Percentiles rank a stretch among this genome's conserved stretches.
Conservation (phyloP, 768 basidiomycete genomes). For the Tulasnella sp. region DNA sequence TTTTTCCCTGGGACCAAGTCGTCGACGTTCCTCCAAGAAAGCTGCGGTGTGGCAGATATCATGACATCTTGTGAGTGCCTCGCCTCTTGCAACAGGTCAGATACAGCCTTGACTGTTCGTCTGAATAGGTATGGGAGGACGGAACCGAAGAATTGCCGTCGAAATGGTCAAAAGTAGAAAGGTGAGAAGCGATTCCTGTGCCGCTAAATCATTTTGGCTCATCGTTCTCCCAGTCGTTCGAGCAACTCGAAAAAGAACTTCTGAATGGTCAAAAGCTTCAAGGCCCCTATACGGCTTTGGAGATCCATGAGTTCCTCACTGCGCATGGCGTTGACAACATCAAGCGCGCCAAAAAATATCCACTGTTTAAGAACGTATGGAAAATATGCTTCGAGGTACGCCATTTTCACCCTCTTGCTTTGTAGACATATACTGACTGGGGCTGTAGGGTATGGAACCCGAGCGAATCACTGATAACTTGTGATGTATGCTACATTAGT, state of each 20-base stretch:
- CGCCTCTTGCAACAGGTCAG: neutral
- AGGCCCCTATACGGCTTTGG: slow-evolving; percentile 31
- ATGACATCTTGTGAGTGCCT: slow-evolving; percentile 32
- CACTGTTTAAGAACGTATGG: slow-evolving; percentile 29
- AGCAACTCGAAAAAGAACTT: slow-evolving; percentile 31
- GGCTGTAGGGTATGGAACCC: slow-evolving; percentile 6
- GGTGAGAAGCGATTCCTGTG: slow-evolving; percentile 21
- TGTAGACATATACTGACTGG: neutral
- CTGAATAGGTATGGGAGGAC: slow-evolving; percentile 22
- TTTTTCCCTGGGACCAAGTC: slow-evolving; percentile 33
- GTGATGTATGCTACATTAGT: neutral
- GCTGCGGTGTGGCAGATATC: slow-evolving; percentile 34
- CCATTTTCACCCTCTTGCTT: neutral
- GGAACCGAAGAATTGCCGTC: slow-evolving; percentile 30
- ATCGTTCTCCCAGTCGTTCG: slow-evolving; percentile 27
- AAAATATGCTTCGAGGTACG: slow-evolving; percentile 18
- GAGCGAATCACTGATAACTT: slow-evolving; percentile 2
- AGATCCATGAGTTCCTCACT: slow-evolving; percentile 32
- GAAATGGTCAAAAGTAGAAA: slow-evolving; percentile 33
- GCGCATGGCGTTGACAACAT: slow-evolving; percentile 28
- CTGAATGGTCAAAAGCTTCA: slow-evolving; percentile 36
- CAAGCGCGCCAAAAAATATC: slow-evolving; percentile 23
- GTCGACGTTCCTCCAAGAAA: slow-evolving; percentile 33
- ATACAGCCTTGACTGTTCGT: neutral
- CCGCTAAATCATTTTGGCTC: neutral